Evolutionary conservation across 2,329 filamentous ascomycete genomes (phyloP).

Genomic region (Lojkania enalia): DNA sequence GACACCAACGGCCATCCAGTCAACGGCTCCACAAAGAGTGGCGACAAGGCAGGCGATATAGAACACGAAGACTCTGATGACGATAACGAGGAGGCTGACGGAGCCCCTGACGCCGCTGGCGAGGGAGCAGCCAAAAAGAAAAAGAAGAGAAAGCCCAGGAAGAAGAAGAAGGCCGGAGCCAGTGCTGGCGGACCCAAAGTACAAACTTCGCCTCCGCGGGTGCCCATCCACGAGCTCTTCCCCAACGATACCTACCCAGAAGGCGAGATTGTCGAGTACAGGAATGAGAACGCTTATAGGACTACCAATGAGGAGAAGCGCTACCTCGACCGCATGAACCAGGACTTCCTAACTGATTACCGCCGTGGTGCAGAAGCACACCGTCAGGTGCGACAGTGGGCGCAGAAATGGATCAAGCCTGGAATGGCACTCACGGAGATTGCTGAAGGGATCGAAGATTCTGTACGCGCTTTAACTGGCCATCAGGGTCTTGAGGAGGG

Average conservation of each 20-base stretch:
- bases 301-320: slow-evolving; percentile 85
- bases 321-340: slow-evolving; percentile 77
- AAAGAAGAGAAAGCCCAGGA: slow-evolving; percentile 80
- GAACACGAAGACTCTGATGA: slow-evolving; percentile 61
- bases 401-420: slow-evolving; percentile 77
- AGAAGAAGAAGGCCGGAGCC: slow-evolving; percentile 62
- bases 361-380: slow-evolving; percentile 87
- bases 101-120: slow-evolving; percentile 41
- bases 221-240: slow-evolving; percentile 74
- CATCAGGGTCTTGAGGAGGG: slow-evolving; percentile 77
- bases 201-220: slow-evolving; percentile 77
- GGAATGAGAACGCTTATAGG: slow-evolving; percentile 74
- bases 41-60: slow-evolving; percentile 49
- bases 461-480: slow-evolving; percentile 74
- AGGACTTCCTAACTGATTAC: slow-evolving; percentile 78
- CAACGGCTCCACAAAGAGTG: slow-evolving; percentile 33
- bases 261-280: slow-evolving; percentile 78
- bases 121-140: slow-evolving; percentile 67
- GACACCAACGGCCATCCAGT: slow-evolving; percentile 37
- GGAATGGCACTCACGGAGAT: slow-evolving; percentile 81
- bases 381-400: slow-evolving; percentile 82
- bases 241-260: slow-evolving; percentile 72
- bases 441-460: slow-evolving; percentile 83
- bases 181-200: slow-evolving; percentile 58
- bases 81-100: slow-evolving; percentile 55